A percentile compares a stretch with the other conserved stretches of the same genome.
Evolutionary conservation across 257 asterid species (phyloP).

Genomic region (Agastache rugosa): DNA sequence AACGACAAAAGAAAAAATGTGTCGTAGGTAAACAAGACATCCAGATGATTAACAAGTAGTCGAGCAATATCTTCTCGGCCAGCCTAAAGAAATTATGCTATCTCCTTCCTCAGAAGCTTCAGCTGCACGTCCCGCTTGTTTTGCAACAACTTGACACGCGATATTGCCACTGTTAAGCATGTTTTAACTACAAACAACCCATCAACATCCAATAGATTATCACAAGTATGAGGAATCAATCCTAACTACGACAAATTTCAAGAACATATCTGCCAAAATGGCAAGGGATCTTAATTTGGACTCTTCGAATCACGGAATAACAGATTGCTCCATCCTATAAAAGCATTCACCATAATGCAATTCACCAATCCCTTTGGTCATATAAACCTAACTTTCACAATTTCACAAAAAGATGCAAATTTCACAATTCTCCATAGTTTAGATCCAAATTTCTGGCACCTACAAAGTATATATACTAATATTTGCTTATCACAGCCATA

Average conservation of each 20-base stretch:
- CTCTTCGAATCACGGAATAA: too few relatives aligned
- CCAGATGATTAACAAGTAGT: slow-evolving; percentile 39
- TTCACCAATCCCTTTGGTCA: slow-evolving; percentile 3
- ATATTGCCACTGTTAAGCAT: slow-evolving; percentile 78
- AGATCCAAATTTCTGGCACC: slow-evolving; percentile 25
- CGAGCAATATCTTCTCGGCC: slow-evolving; percentile 93
- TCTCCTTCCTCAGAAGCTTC: slow-evolving; percentile 83
- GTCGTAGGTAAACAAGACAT: slow-evolving; percentile 14
- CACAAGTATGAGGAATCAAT: background rate
- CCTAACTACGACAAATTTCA: background rate
- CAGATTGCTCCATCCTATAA: background rate
- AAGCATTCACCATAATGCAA: background rate
- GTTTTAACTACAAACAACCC: slow-evolving; percentile 72
- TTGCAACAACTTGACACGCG: slow-evolving; percentile 86
- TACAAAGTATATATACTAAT: background rate
- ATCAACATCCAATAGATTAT: slow-evolving; percentile 26
- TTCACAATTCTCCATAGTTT: background rate
- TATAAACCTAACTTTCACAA: too few relatives aligned
- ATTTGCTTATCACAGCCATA: too few relatives aligned
- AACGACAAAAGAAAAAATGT: background rate
- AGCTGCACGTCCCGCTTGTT: slow-evolving; percentile 83
- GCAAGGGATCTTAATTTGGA: too few relatives aligned
- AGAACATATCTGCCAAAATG: background rate
- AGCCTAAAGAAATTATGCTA: slow-evolving; percentile 82
- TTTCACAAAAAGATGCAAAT: background rate